Base-by-base conservation (phyloP, 2,329 filamentous ascomycete genomes). In the Hypoxylon sp. region DNA sequence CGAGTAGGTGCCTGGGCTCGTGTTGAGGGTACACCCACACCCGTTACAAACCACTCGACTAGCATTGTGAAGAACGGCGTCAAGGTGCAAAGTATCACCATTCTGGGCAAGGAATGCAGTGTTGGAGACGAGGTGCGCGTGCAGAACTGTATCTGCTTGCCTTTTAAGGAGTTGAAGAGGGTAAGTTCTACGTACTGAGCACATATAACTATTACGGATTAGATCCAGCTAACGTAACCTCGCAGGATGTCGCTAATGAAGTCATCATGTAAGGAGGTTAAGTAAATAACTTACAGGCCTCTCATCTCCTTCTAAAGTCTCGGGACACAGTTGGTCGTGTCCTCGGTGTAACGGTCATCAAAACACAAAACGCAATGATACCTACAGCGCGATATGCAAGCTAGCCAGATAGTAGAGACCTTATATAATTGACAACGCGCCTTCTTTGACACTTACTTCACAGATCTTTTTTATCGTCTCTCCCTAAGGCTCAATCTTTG, bases 31-130 rank as follows among this genome's bases (percentile, higher is more conserved):
- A 97, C 94, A 0, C 94, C 95, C 0, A 97, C 92, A 14, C 92
- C 94, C 0, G 89, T 93, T 60, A 90, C 87, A 57, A 97, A 92
- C 84, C 95, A 98, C 83, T 92, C 89, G 59, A 98, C 95, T 13
- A 97, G 92, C 82, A 94, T 98, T 75, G 87, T 98, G 81, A 98
- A 98, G 89, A 97, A 98, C 77, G 96, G 96, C 56, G 90, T 98
- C 81, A 98, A 98, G 86, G 96, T 99, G 56, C 96, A 98, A 86
- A 97, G 93, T 80, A 96, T 98, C 78, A 98, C 95, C 50, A 99
- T 98, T 73, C 82, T 99, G 69, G 95, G 95, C 78, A 98, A 98
- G 86, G 96, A 99, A 81, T 98, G 95, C 77, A 89, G 86, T 61
- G 96, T 98, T 30, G 94, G 91, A 3, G 96, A 99, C 75, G 96